These are phyloP conservation scores for Coelastrella sp. DNA, from an alignment of 139 green algal species.

Conservation along the genomic window DNA sequence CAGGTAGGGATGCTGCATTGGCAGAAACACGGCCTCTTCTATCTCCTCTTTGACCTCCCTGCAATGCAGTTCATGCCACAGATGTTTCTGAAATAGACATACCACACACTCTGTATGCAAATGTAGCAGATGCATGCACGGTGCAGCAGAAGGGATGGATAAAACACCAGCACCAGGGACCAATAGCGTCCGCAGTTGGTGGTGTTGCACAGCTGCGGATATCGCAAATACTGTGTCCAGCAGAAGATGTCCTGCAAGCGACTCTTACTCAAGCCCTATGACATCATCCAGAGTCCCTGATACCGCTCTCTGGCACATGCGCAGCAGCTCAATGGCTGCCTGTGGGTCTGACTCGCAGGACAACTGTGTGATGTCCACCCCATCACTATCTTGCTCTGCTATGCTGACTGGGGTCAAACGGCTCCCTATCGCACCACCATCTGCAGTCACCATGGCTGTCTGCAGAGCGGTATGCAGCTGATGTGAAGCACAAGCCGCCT, in stretches of 20 bases:
- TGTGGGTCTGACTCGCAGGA: not conserved
- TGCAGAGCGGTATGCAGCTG: too few relatives aligned
- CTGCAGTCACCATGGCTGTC: not conserved
- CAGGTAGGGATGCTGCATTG: conserved; percentile 63
- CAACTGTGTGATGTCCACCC: not conserved
- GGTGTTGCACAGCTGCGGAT: not conserved
- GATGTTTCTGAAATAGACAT: too few relatives aligned
- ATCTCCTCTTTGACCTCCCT: conserved; percentile 64
- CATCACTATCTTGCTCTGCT: not conserved
- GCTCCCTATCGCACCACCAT: not conserved
- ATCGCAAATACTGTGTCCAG: too few relatives aligned
- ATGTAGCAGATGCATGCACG: too few relatives aligned
- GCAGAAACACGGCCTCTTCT: conserved; percentile 65
- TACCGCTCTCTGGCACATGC: conserved; percentile 45
- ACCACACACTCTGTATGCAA: too few relatives aligned
- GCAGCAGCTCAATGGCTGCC: conserved; percentile 30
- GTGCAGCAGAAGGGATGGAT: too few relatives aligned
- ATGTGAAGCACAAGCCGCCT: too few relatives aligned
- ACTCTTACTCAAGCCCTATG: conserved; percentile 51
- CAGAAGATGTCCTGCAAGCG: too few relatives aligned
- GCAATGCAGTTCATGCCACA: not conserved
- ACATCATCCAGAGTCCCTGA: conserved; percentile 61
- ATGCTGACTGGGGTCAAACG: too few relatives aligned
- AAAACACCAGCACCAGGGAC: too few relatives aligned
- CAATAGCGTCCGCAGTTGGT: too few relatives aligned